phyloP scores from a whole-genome alignment of 345 rosid species.

The Gossypium ekmanianum region DNA sequence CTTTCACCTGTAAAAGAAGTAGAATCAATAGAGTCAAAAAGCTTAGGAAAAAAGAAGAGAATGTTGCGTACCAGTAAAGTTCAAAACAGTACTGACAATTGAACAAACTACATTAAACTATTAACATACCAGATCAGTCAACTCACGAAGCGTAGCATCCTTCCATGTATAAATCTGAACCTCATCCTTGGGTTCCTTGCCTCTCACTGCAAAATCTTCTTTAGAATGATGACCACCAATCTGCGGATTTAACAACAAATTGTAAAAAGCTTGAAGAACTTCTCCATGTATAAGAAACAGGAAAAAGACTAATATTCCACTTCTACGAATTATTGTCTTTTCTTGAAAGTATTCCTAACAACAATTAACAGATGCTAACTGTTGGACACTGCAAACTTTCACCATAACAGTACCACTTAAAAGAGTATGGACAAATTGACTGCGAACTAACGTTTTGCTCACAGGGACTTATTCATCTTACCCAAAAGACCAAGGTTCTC shows the following conservation, averaged over 20 bases:
- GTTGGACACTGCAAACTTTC: neutral
- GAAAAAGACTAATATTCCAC: too few species aligned
- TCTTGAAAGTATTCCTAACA: neutral
- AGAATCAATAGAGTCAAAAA: neutral
- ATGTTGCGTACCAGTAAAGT: slow-evolving; percentile 2
- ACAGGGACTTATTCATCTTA: neutral
- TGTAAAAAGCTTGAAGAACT: neutral
- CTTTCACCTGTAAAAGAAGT: slow-evolving; percentile 57
- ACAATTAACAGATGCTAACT: neutral
- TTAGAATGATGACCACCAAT: slow-evolving; percentile 71
- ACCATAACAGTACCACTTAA: neutral
- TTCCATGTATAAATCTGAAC: slow-evolving; percentile 98
- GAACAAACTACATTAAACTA: neutral
- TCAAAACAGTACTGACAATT: neutral
- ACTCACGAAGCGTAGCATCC: slow-evolving; percentile 85
- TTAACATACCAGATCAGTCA: slow-evolving; percentile 73
- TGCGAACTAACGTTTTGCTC: neutral
- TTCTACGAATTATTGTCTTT: neutral
- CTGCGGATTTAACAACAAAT: slow-evolving; percentile 33
- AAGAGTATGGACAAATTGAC: neutral
- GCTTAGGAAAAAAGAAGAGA: neutral
- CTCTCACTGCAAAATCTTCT: slow-evolving; percentile 91
- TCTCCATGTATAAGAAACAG: neutral
- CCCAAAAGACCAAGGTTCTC: neutral
- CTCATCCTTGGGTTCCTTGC: slow-evolving; percentile 95